These are phyloP conservation scores for Cucumis cinereus DNA, from an alignment of 306 rosid species.

Conservation along the genomic window DNA sequence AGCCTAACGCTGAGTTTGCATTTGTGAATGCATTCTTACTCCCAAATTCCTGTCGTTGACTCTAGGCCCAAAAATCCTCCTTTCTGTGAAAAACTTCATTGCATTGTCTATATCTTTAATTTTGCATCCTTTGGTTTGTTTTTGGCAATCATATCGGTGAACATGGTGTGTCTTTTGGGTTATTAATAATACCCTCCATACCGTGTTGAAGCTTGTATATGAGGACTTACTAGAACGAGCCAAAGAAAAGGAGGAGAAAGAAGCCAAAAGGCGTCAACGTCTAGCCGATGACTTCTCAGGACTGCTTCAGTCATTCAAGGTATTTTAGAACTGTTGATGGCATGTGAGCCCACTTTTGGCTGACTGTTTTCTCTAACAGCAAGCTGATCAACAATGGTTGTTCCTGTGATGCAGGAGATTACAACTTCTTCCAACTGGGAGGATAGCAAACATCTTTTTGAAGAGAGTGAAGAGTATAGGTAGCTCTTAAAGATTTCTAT, in stretches of 20 bases:
- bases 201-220: conserved; percentile 49
- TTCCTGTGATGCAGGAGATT: conserved; percentile 46
- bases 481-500: conserved; percentile 8
- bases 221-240: conserved; percentile 86
- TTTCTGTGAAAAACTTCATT: neutral
- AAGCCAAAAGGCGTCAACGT: conserved; percentile 94
- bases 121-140: neutral
- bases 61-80: neutral
- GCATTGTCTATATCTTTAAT: conserved; percentile 1
- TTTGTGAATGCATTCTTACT: neutral
- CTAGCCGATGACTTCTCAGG: conserved; percentile 80
- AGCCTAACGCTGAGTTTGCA: neutral
- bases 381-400: conserved; percentile 10
- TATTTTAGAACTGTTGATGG: conserved; percentile 14
- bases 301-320: conserved; percentile 62
- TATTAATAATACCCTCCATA: conserved; percentile 5
- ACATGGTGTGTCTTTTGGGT: conserved; percentile 8
- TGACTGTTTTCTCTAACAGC: neutral
- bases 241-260: conserved; percentile 95
- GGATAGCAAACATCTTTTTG: conserved; percentile 69
- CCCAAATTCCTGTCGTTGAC: neutral
- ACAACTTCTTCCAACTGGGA: conserved; percentile 72
- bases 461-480: conserved; percentile 91
- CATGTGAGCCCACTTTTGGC: neutral
- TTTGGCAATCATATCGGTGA: neutral